Conservation (phyloP, 176 grass and related monocot genomes). For the Guadua angustifolia region DNA sequence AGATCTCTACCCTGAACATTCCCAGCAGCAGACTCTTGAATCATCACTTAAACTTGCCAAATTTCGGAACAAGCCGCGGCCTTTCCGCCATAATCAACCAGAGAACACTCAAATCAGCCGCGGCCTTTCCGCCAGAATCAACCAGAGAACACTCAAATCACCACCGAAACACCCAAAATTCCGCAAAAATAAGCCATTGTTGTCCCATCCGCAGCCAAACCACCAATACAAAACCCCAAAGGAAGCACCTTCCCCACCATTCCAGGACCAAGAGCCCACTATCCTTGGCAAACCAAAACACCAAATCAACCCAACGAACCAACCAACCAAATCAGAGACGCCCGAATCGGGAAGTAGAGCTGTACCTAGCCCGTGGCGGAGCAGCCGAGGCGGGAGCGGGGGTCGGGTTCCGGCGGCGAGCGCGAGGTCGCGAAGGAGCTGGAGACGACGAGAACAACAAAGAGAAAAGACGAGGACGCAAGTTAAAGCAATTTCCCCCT, state of each 20-base stretch:
- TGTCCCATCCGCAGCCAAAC: neutral
- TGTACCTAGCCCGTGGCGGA: conserved; percentile 40
- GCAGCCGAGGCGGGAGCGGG: conserved; percentile 5
- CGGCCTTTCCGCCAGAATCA: neutral
- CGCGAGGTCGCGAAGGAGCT: conserved; percentile 46
- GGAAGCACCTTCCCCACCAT: neutral
- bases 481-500: conserved; percentile 39
- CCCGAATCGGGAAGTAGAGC: neutral
- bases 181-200: neutral
- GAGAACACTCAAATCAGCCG: too few species aligned
- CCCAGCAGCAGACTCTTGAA: neutral
- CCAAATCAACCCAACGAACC: neutral
- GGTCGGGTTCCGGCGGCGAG: conserved; percentile 31
- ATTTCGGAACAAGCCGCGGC: neutral
- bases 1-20: conserved; percentile 37
- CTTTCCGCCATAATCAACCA: neutral
- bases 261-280: neutral
- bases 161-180: neutral
- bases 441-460: conserved; percentile 21
- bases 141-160: conserved; percentile 19
- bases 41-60: neutral
- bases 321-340: conserved; percentile 4
- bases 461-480: conserved; percentile 10
- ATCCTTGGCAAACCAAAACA: neutral
- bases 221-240: neutral